Evolutionary conservation across 2,329 filamentous ascomycete genomes (phyloP).

Genomic region (Sporothrix brasiliensis): DNA sequence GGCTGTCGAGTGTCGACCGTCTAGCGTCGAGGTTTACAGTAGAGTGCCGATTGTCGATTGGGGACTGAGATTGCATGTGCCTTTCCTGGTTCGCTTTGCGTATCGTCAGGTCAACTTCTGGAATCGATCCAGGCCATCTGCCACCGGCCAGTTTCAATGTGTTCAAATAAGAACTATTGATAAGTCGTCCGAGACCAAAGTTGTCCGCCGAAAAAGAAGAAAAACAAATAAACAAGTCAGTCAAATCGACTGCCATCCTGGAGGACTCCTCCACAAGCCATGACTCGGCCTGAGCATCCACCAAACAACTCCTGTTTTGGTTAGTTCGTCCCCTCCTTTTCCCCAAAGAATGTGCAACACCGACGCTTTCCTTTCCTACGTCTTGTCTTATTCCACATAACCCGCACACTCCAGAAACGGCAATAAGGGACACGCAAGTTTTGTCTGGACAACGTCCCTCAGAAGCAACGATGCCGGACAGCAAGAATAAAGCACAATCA

Average conservation of each 20-base stretch:
- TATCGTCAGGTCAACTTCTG: not conserved
- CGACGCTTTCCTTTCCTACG: not conserved
- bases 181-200: not conserved
- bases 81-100: not conserved
- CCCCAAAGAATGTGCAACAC: not conserved
- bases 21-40: not conserved
- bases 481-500: no score
- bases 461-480: not conserved
- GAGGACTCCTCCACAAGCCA: not conserved
- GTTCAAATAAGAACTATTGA: conserved; percentile 1
- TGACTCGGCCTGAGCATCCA: not conserved
- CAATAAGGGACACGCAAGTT: not conserved
- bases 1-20: not conserved
- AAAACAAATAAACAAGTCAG: no score
- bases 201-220: no score
- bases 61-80: not conserved
- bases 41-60: no score
- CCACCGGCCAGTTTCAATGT: not conserved
- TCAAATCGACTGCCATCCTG: no score
- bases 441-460: no score
- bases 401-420: not conserved
- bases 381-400: not conserved
- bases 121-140: not conserved
- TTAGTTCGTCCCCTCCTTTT: not conserved
- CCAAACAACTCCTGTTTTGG: not conserved